Conservation (phyloP, 306 rosid species). For the Phaseolus lunatus region DNA sequence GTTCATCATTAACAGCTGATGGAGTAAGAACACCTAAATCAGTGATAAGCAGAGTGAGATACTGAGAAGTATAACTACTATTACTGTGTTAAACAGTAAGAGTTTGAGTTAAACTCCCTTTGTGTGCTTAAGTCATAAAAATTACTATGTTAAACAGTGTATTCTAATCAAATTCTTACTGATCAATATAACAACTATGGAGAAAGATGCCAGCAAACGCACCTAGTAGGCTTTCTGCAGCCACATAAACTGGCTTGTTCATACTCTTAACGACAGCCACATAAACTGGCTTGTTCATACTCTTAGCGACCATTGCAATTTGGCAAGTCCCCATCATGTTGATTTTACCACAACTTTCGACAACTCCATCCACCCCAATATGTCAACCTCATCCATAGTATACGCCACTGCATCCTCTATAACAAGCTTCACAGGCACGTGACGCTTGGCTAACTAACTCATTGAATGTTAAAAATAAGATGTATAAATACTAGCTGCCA, state of each 20-base stretch:
- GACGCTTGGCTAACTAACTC: conserved; percentile 87
- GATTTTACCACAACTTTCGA: conserved; percentile 94
- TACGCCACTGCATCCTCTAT: conserved; percentile 96
- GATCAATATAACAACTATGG: background rate
- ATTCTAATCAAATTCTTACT: background rate
- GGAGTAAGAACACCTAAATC: conserved; percentile 97
- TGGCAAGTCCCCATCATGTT: conserved; percentile 98
- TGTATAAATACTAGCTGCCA: conserved; percentile 40
- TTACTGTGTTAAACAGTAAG: too few species aligned
- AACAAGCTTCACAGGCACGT: conserved; percentile 86
- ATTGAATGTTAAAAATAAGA: conserved; percentile 46
- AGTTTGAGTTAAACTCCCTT: too few species aligned
- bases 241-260: conserved; percentile 91
- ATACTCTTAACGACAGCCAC: conserved; percentile 88
- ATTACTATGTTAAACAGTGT: background rate
- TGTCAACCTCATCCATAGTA: conserved; percentile 95
- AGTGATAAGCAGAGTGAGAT: conserved; percentile 86
- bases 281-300: conserved; percentile 93
- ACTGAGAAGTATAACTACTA: conserved; percentile 61
- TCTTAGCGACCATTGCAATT: conserved; percentile 84
- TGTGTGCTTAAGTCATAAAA: too few species aligned
- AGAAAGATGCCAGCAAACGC: conserved; percentile 29
- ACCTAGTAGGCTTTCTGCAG: conserved; percentile 99
- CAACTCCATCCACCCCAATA: conserved; percentile 98
- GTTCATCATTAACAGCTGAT: conserved; percentile 94